Evolutionary conservation across 2,329 filamentous ascomycete genomes (phyloP).

Genomic region (Coniochaeta hoffmannii): DNA sequence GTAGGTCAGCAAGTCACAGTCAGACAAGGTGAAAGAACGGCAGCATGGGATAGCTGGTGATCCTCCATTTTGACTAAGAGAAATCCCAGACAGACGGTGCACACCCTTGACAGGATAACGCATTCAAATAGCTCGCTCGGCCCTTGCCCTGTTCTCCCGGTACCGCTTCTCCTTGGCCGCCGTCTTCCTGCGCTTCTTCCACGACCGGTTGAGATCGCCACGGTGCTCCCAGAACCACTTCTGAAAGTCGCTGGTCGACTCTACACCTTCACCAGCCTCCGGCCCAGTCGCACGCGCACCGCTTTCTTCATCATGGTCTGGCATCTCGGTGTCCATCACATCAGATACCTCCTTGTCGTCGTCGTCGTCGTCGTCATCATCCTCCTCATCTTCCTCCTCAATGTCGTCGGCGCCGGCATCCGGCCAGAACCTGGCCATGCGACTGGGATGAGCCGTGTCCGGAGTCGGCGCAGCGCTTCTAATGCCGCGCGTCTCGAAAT

Average conservation of each 20-base stretch:
- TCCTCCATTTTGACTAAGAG: not conserved
- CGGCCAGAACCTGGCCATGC: slow-evolving; percentile 53
- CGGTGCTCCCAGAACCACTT: slow-evolving; percentile 63
- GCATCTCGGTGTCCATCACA: slow-evolving; percentile 13
- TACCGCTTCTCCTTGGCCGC: slow-evolving; percentile 61
- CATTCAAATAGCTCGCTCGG: slow-evolving; percentile 28
- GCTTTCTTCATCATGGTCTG: slow-evolving; percentile 9
- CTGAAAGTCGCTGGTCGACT: slow-evolving; percentile 47
- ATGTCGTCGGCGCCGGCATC: slow-evolving; percentile 36
- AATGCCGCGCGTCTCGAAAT: slow-evolving; percentile 66
- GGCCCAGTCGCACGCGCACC: slow-evolving; percentile 13
- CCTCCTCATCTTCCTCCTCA: slow-evolving; percentile 34
- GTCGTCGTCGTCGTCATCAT: slow-evolving; percentile 23
- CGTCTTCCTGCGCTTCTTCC: slow-evolving; percentile 57
- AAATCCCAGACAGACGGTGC: not conserved
- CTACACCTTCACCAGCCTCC: slow-evolving; percentile 6
- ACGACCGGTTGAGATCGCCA: slow-evolving; percentile 56
- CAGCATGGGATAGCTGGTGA: not conserved
- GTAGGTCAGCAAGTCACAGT: not conserved
- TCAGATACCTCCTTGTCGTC: slow-evolving; percentile 20
- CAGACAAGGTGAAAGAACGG: not conserved
- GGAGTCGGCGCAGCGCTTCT: slow-evolving; percentile 91
- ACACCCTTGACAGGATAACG: not conserved
- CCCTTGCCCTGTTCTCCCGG: slow-evolving; percentile 53
- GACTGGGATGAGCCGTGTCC: slow-evolving; percentile 74